phyloP scores from a whole-genome alignment of 2,329 filamentous ascomycete genomes.

The Bretziella fagacearum region DNA sequence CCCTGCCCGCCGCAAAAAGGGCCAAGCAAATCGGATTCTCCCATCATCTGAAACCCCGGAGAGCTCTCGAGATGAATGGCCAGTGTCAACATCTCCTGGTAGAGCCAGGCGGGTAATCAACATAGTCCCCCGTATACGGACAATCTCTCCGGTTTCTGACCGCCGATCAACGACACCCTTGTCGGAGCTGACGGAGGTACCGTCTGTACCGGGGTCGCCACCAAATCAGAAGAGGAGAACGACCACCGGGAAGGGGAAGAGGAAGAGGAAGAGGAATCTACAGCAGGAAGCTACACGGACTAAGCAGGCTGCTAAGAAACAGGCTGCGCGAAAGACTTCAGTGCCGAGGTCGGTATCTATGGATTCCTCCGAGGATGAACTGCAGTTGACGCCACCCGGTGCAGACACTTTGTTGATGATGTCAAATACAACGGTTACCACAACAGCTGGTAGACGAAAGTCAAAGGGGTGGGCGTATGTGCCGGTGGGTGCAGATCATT shows the following conservation, averaged over 20 bases:
- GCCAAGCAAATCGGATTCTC: not conserved
- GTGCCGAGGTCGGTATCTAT: not conserved
- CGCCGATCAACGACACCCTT: constrained; percentile 1
- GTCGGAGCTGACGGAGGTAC: not conserved
- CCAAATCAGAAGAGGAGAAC: no score
- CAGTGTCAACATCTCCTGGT: not conserved
- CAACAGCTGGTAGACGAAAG: not conserved
- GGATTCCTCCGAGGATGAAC: constrained; percentile 12
- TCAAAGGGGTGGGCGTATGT: constrained; percentile 13
- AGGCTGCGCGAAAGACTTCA: not conserved
- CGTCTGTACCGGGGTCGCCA: not conserved
- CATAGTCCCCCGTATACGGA: not conserved
- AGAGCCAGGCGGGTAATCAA: not conserved
- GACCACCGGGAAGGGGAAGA: no score
- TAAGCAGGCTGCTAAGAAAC: no score
- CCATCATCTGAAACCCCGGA: constrained; percentile 7
- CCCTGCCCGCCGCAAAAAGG: not conserved
- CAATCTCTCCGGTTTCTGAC: not conserved
- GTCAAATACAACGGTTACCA: not conserved
- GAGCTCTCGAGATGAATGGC: not conserved
- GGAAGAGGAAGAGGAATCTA: no score
- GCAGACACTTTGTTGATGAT: not conserved
- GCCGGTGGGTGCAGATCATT: constrained; percentile 13
- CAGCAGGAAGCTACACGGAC: no score
- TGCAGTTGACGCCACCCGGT: constrained; percentile 1